Conservation (phyloP, 768 basidiomycete genomes). For the Kwoniella sp. region DNA sequence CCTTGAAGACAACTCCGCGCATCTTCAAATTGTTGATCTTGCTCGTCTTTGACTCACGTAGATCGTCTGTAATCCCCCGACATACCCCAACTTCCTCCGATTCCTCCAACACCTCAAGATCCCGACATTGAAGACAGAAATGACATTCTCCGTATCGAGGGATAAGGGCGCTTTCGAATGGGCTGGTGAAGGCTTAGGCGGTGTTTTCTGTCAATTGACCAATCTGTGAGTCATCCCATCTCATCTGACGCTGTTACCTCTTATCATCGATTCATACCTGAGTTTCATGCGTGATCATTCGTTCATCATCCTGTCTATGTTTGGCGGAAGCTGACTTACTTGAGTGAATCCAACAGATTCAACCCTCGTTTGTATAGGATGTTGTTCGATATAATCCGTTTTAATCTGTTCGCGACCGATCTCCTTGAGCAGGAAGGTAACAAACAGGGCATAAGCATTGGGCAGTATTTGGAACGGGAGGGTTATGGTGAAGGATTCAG, state of each 20-base stretch:
- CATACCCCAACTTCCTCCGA: constrained; percentile 76
- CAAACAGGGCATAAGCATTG: constrained; percentile 58
- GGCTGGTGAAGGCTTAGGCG: constrained; percentile 67
- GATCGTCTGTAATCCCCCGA: constrained; percentile 76
- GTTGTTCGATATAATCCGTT: constrained; percentile 60
- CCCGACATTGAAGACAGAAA: constrained; percentile 64
- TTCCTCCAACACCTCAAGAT: constrained; percentile 65
- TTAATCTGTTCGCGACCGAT: constrained; percentile 69
- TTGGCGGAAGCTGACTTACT: not conserved
- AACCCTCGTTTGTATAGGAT: constrained; percentile 54
- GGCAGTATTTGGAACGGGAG: constrained; percentile 65
- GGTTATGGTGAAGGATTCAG: constrained; percentile 70
- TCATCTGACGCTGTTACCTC: too few relatives aligned
- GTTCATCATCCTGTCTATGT: not conserved
- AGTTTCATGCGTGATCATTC: not conserved
- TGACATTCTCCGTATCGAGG: constrained; percentile 77
- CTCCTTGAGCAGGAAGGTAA: constrained; percentile 56
- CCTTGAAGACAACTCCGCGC: not conserved
- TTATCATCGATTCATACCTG: too few relatives aligned
- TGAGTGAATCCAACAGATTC: constrained; percentile 38
- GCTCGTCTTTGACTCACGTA: constrained; percentile 40
- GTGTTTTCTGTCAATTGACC: constrained; percentile 69
- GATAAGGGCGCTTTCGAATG: constrained; percentile 73
- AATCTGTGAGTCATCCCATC: constrained; percentile 58
- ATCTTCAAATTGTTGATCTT: too few relatives aligned